phyloP scores from a whole-genome alignment of 2,329 filamentous ascomycete species.

The Pseudopyrenochaeta lycopersici region DNA sequence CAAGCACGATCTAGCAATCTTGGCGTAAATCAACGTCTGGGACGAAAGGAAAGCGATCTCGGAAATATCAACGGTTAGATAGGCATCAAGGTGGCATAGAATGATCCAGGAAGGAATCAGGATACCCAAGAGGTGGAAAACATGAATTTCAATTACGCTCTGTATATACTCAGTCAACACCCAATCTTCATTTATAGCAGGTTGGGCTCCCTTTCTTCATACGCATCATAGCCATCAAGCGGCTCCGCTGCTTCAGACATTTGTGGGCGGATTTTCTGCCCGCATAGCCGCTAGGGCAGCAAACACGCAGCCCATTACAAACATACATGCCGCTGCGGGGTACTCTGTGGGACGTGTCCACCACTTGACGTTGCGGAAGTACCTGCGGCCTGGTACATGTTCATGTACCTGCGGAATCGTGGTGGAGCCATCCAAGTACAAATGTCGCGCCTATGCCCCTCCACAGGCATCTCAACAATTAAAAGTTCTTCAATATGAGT shows the following conservation, averaged over 20 bases:
- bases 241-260: neutral
- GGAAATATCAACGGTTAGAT: neutral
- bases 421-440: neutral
- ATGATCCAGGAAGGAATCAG: too few species aligned
- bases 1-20: neutral
- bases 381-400: slow-evolving; percentile 3
- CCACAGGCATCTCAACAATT: neutral
- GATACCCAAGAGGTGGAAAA: neutral
- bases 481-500: slow-evolving; percentile 14
- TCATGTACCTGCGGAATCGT: neutral
- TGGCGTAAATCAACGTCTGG: neutral
- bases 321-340: slow-evolving; percentile 7
- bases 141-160: neutral
- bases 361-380: neutral
- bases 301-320: neutral
- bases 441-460: neutral
- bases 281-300: neutral
- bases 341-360: neutral
- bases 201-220: slow-evolving; percentile 1
- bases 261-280: neutral
- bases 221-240: neutral
- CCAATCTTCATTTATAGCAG: neutral
- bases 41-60: neutral
- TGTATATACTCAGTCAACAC: neutral
- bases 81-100: neutral